Conservation (phyloP, 31 red algal species). For the Endocladia muricata region DNA sequence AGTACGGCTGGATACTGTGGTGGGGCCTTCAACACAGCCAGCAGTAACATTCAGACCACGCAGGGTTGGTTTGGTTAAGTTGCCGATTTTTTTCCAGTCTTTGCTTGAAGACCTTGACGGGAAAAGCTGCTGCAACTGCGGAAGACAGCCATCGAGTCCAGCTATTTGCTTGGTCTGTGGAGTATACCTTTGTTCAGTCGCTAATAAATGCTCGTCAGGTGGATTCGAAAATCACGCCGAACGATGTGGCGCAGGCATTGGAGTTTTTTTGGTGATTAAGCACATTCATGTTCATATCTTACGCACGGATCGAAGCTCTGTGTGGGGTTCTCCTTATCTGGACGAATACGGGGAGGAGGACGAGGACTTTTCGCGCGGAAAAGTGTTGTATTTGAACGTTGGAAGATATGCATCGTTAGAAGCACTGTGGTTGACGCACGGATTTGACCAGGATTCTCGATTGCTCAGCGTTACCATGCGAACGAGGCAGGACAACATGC, state of each 20-base stretch:
- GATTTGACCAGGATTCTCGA: constrained; percentile 78
- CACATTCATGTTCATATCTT: constrained; percentile 53
- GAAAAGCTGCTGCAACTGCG: constrained; percentile 38
- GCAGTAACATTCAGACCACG: constrained; percentile 9
- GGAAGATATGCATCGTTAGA: constrained; percentile 47
- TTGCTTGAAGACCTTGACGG: constrained; percentile 61
- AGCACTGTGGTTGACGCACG: constrained; percentile 65
- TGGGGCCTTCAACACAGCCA: too few species aligned
- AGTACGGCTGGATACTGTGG: too few species aligned
- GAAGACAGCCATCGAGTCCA: constrained; percentile 14
- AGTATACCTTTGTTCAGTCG: constrained; percentile 37
- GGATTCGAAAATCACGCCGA: constrained; percentile 41
- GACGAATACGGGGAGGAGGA: constrained; percentile 92
- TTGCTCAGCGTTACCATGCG: constrained; percentile 18
- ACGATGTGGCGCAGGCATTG: constrained; percentile 66
- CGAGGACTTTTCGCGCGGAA: constrained; percentile 58
- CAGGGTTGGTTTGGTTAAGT: constrained; percentile 21
- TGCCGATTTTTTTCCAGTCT: constrained; percentile 55
- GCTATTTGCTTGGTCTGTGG: constrained; percentile 80
- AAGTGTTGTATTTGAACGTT: constrained; percentile 44
- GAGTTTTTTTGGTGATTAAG: constrained; percentile 65
- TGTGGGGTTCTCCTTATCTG: constrained; percentile 83
- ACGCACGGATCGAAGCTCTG: constrained; percentile 51
- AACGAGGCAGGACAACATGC: too few species aligned
- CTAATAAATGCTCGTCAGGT: background rate